phyloP scores from a whole-genome alignment of 352 stramenopile species.

The Globisporangium splendens region DNA sequence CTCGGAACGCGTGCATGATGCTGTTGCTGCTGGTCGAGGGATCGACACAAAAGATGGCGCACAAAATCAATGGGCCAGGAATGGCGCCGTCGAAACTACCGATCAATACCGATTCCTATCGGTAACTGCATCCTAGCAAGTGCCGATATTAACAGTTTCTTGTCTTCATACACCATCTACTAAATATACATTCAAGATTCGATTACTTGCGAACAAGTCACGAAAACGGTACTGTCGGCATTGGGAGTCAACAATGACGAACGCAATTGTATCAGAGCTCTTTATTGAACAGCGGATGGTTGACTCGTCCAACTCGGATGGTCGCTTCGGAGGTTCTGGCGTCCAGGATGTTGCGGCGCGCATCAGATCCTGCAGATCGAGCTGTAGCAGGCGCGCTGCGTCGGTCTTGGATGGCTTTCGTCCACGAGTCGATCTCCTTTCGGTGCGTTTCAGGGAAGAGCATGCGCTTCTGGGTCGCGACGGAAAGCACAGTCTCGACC shows the following conservation, averaged over 20 bases:
- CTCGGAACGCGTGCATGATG: constrained; percentile 46
- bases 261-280: constrained; percentile 21
- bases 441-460: constrained; percentile 45
- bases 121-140: neutral
- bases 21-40: neutral
- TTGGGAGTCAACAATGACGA: neutral
- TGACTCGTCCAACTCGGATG: constrained; percentile 53
- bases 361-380: constrained; percentile 45
- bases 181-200: too few species aligned
- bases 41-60: neutral
- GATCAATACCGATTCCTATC: neutral
- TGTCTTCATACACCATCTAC: too few species aligned
- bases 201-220: neutral
- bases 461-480: constrained; percentile 53
- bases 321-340: constrained; percentile 42
- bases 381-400: constrained; percentile 31
- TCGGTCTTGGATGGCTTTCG: constrained; percentile 47
- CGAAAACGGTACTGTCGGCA: neutral
- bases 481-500: constrained; percentile 49
- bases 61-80: constrained; percentile 11
- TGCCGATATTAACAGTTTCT: neutral
- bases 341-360: constrained; percentile 62
- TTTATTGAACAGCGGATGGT: constrained; percentile 79
- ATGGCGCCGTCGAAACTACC: neutral
- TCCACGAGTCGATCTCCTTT: constrained; percentile 64